Percentiles rank a stretch among this genome's conserved stretches.
Evolutionary conservation across 768 basidiomycete species (phyloP).

Genomic region (Auricularia sp.): DNA sequence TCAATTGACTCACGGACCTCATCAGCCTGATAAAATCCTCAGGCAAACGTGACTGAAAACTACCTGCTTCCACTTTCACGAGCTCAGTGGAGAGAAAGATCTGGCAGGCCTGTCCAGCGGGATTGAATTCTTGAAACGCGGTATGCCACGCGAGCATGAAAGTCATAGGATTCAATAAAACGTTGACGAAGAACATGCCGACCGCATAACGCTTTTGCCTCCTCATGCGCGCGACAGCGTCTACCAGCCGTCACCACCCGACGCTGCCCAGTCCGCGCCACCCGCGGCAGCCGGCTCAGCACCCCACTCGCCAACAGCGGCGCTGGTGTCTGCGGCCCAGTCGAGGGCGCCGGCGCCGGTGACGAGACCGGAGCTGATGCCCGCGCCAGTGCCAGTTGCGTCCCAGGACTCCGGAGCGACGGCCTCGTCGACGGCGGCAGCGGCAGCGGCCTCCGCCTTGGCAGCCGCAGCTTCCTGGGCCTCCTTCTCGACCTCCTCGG

Average conservation of each 20-base stretch:
- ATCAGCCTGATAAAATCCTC: too few species aligned
- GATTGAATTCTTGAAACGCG: too few species aligned
- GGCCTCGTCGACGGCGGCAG: slow-evolving; percentile 40
- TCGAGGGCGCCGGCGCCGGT: slow-evolving; percentile 68
- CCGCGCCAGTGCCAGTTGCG: slow-evolving; percentile 56
- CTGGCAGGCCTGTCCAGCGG: too few species aligned
- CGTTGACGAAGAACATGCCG: not conserved
- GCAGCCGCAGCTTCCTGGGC: slow-evolving; percentile 88
- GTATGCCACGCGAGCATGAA: not conserved
- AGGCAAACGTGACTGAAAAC: too few species aligned
- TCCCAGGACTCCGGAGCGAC: slow-evolving; percentile 61
- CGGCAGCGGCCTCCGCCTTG: slow-evolving; percentile 52
- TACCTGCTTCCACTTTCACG: too few species aligned
- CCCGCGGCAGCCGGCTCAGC: slow-evolving; percentile 54
- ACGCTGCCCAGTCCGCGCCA: slow-evolving; percentile 30
- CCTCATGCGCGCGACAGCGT: not conserved
- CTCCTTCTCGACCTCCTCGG: slow-evolving; percentile 98
- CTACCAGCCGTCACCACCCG: slow-evolving; percentile 3
- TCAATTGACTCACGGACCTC: too few species aligned
- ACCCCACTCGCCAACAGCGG: slow-evolving; percentile 65
- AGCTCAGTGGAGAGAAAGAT: too few species aligned
- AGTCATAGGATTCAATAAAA: not conserved
- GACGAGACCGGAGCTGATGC: slow-evolving; percentile 52
- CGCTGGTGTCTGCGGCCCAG: slow-evolving; percentile 64
- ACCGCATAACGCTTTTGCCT: not conserved